phyloP scores from a whole-genome alignment of 768 basidiomycete genomes.

The Candolleomyces aberdarensis region DNA sequence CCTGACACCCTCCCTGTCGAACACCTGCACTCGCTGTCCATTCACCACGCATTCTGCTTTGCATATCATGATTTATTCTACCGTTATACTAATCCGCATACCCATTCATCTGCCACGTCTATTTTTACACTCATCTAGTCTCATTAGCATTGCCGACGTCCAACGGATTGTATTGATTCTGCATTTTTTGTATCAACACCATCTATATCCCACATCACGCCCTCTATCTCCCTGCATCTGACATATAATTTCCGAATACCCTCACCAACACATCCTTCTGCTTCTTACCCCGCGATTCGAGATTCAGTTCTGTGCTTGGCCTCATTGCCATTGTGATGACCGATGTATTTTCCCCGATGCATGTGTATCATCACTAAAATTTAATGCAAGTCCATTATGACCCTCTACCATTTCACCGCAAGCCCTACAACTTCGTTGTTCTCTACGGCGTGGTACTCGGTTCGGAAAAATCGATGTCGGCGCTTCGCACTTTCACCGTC shows the following conservation, averaged over 20 bases:
- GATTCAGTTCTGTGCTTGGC: neutral
- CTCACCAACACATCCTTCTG: neutral
- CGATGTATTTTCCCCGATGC: neutral
- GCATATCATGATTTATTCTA: slow-evolving; percentile 3
- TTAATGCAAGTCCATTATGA: neutral
- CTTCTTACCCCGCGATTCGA: slow-evolving; percentile 5
- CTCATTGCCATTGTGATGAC: slow-evolving; percentile 4
- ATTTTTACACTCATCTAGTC: neutral
- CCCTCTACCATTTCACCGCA: slow-evolving; percentile 65
- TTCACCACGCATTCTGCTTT: slow-evolving; percentile 4
- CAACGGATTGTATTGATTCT: neutral
- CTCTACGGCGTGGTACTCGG: slow-evolving; percentile 81
- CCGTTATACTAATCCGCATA: slow-evolving; percentile 8
- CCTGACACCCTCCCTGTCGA: neutral
- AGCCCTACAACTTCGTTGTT: slow-evolving; percentile 72
- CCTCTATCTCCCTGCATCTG: neutral
- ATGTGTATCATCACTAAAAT: slow-evolving; percentile 13
- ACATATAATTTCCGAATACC: neutral
- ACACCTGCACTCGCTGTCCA: slow-evolving; percentile 3
- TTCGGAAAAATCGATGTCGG: slow-evolving; percentile 60
- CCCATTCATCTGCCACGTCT: neutral
- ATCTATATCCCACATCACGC: neutral
- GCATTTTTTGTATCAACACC: slow-evolving; percentile 3
- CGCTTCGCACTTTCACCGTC: slow-evolving; percentile 39
- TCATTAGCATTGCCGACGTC: neutral